A percentile compares a stretch with the other conserved stretches of the same genome.
phyloP scores from a whole-genome alignment of 2,329 filamentous ascomycete species.

The Apiospora malaysiana region DNA sequence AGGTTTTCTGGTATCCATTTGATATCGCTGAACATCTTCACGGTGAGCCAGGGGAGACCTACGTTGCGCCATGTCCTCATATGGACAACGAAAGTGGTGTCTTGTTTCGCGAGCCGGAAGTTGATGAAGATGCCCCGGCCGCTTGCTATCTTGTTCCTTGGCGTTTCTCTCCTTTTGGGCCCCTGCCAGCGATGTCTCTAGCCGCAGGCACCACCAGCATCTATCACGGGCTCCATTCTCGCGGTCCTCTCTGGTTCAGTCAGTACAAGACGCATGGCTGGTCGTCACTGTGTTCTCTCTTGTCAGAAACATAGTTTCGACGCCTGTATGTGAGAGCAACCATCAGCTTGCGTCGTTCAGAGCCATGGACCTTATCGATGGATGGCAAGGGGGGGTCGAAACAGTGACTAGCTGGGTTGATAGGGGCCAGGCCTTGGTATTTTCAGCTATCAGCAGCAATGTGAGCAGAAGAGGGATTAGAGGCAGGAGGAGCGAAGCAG shows the following conservation, averaged over 20 bases:
- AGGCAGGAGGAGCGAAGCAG: too few relatives aligned
- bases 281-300: not conserved
- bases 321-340: not conserved
- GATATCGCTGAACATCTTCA: not conserved
- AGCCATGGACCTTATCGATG: not conserved
- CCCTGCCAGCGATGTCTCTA: not conserved
- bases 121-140: not conserved
- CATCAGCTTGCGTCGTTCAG: not conserved
- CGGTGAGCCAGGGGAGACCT: not conserved
- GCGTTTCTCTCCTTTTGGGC: not conserved
- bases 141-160: not conserved
- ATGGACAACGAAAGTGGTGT: too few relatives aligned
- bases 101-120: not conserved
- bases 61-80: not conserved
- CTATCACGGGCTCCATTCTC: not conserved
- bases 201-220: conserved; percentile 11
- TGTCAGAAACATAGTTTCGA: too few relatives aligned
- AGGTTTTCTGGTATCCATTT: not conserved
- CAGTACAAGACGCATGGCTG: not conserved
- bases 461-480: too few relatives aligned
- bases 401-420: not conserved
- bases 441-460: too few relatives aligned
- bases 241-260: not conserved
- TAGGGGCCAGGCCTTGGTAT: not conserved
- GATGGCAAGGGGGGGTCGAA: not conserved